A percentile compares a stretch with the other conserved stretches of the same genome.
Evolutionary conservation across 2,329 filamentous ascomycete genomes (phyloP).

Genomic region (Xylariaceae sp.): DNA sequence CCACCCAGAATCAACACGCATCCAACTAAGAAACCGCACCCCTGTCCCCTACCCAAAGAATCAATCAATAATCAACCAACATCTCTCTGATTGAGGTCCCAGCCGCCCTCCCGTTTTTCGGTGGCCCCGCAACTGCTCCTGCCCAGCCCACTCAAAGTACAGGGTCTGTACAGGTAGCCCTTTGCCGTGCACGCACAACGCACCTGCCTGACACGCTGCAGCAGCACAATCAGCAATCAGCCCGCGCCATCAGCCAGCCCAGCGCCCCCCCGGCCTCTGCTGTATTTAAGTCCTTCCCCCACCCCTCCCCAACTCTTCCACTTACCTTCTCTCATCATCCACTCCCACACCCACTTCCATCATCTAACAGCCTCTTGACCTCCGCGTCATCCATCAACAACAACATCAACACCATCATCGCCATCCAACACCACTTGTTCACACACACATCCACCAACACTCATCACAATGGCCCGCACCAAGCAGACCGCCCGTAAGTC

Average conservation of each 20-base stretch:
- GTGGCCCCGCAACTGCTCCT: slow-evolving; percentile 7
- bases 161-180: too few species aligned
- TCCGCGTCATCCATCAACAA: slow-evolving; percentile 21
- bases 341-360: slow-evolving; percentile 26
- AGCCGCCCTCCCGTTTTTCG: not conserved
- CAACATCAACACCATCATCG: slow-evolving; percentile 28
- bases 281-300: slow-evolving; percentile 31
- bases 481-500: slow-evolving; percentile 72
- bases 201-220: slow-evolving; percentile 6
- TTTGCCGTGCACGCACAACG: not conserved
- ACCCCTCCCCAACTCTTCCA: slow-evolving; percentile 27
- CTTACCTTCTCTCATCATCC: slow-evolving; percentile 25
- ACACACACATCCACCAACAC: slow-evolving; percentile 26
- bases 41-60: slow-evolving; percentile 31
- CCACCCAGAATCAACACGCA: slow-evolving; percentile 29
- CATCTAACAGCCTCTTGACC: slow-evolving; percentile 26
- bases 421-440: slow-evolving; percentile 14
- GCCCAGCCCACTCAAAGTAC: too few species aligned
- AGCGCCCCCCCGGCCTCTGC: slow-evolving; percentile 15
- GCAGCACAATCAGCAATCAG: slow-evolving; percentile 28
- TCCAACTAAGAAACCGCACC: slow-evolving; percentile 29
- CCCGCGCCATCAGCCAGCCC: slow-evolving; percentile 11
- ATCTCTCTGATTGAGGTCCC: not conserved
- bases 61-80: slow-evolving; percentile 9
- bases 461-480: slow-evolving; percentile 57